Base-by-base conservation (phyloP, 2,329 filamentous ascomycete genomes). In the Alternaria tenuissima region DNA sequence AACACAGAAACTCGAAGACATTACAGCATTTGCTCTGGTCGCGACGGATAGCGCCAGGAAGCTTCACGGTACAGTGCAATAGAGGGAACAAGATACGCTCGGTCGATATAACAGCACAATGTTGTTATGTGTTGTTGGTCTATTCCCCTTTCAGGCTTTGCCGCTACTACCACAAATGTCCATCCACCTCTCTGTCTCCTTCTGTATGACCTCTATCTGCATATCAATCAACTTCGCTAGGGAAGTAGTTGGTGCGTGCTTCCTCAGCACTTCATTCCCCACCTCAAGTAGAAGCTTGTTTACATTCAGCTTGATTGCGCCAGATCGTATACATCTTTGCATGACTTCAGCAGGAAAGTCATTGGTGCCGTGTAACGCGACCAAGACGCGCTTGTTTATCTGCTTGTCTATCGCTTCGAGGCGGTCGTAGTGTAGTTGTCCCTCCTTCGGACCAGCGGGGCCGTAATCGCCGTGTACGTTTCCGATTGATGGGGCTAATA, bases 391-490 rank as follows among this genome's bases (percentile, higher is more conserved):
- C 1, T 78, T 78, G 1, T 75, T 74, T 63, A 65, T 73, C 61
- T 73, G 74, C 61, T 70, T 69, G 53, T 71, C 56, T 28, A 77
- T 76, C 1, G 64, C 57, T 22, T 72, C 69, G 14, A 77, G 68
- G 12, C 72, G 69, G 34, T 73, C 72, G 49, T 71, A 76, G 48
- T 76, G 72, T 2, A 80, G 61, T 54, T 76, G 72, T 3, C 73
- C 70, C 28, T 70, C 67, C 36, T 67, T 67, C 0, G 76, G 77
- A 0, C 89, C 89, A 2, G 85, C 73, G 0, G 87, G 84, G 0
- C 89, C 89, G 76, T 93, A 93, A 70, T 88, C 86, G 46, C 90
- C 90, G 78, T 93, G 90, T 32, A 92, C 85, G 68, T 92, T 93
- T 7, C 90, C 90, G 76, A 92, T 90, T 0, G 89, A 89, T 0